Conservation (phyloP, 192 early-diverging fungal species). For the Entomortierella lignicola region DNA sequence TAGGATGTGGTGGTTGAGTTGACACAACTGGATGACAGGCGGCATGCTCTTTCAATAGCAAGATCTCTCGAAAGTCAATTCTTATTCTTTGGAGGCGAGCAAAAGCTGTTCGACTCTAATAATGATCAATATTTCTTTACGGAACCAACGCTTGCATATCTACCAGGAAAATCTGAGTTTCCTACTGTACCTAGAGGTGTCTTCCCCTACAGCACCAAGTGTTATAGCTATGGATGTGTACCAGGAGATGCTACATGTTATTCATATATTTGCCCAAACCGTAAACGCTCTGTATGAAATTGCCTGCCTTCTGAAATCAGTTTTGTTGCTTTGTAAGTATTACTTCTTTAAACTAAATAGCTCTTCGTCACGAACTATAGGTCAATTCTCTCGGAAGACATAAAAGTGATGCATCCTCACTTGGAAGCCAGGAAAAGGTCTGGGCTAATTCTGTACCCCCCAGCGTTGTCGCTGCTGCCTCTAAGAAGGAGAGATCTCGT, state of each 20-base stretch:
- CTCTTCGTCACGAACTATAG: neutral
- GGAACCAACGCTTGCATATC: conserved; percentile 25
- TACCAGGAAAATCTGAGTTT: conserved; percentile 35
- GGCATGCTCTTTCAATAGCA: conserved; percentile 77
- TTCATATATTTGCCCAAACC: conserved; percentile 36
- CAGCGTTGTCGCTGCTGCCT: conserved; percentile 76
- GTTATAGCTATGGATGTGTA: conserved; percentile 36
- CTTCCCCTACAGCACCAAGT: conserved; percentile 38
- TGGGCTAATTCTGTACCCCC: conserved; percentile 84
- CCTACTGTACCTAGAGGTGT: conserved; percentile 35
- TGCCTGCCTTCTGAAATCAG: neutral
- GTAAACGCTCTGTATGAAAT: conserved; percentile 14
- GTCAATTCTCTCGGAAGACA: conserved; percentile 25
- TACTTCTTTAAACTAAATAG: neutral
- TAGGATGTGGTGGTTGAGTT: conserved; percentile 70
- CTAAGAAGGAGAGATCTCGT: conserved; percentile 78
- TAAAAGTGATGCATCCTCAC: conserved; percentile 62
- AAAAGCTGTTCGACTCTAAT: conserved; percentile 74
- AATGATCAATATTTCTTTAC: conserved; percentile 80
- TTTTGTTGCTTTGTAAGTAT: conserved; percentile 2
- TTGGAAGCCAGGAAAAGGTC: conserved; percentile 34
- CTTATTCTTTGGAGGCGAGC: conserved; percentile 80
- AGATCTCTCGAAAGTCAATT: conserved; percentile 79
- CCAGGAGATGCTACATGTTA: conserved; percentile 33
- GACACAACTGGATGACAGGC: conserved; percentile 74